Conservation (phyloP, 2,329 filamentous ascomycete genomes). For the Chalaropsis thielavioides region DNA sequence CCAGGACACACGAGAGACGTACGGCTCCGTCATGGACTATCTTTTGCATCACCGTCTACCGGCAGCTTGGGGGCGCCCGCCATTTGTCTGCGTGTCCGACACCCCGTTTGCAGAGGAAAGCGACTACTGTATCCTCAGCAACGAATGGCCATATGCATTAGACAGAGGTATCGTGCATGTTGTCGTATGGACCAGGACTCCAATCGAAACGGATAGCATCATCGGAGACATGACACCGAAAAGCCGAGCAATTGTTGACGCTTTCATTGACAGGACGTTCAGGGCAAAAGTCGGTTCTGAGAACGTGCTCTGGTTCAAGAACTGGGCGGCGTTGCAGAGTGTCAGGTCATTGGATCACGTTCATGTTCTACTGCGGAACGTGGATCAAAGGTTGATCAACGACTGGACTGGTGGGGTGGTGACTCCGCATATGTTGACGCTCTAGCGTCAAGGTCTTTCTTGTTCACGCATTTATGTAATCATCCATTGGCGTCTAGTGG, state of each 20-base stretch:
- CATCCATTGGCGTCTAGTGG: background rate
- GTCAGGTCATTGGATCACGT: slow-evolving; percentile 80
- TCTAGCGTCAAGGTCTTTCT: background rate
- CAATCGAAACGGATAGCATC: slow-evolving; percentile 53
- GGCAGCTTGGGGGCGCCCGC: slow-evolving; percentile 46
- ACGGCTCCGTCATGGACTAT: slow-evolving; percentile 69
- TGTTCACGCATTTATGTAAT: slow-evolving; percentile 1
- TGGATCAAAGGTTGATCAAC: slow-evolving; percentile 36
- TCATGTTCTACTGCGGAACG: slow-evolving; percentile 55
- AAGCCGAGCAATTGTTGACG: slow-evolving; percentile 48
- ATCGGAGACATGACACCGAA: slow-evolving; percentile 59
- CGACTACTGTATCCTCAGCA: slow-evolving; percentile 59
- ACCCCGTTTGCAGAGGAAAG: slow-evolving; percentile 39
- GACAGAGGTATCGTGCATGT: slow-evolving; percentile 55
- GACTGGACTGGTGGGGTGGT: slow-evolving; percentile 32
- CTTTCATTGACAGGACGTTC: slow-evolving; percentile 59
- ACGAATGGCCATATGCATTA: slow-evolving; percentile 90
- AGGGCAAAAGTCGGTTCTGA: slow-evolving; percentile 37
- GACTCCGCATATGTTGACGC: slow-evolving; percentile 9
- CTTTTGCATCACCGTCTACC: slow-evolving; percentile 59
- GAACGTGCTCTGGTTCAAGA: slow-evolving; percentile 81
- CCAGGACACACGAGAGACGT: slow-evolving; percentile 49
- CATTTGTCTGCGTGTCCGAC: slow-evolving; percentile 37
- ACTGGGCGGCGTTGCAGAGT: slow-evolving; percentile 79
- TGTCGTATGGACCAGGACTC: slow-evolving; percentile 82